A percentile compares a stretch with the other conserved stretches of the same genome.
These are phyloP conservation scores for Dioscorea alata DNA, from an alignment of 106 monocot genomes.

Conservation along the genomic window DNA sequence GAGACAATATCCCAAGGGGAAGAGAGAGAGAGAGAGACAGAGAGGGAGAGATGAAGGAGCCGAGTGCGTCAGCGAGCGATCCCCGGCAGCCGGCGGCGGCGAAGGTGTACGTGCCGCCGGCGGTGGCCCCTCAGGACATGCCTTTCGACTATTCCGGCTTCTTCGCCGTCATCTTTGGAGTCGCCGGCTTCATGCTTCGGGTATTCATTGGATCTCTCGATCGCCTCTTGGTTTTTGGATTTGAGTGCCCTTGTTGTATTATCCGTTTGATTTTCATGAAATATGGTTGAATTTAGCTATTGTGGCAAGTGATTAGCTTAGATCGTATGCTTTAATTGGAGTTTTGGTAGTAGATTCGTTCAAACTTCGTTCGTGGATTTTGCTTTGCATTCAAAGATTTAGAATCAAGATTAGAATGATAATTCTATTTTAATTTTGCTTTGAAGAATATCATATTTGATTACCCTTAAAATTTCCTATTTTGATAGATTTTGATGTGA, in stretches of 20 bases:
- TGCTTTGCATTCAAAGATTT: too few relatives aligned
- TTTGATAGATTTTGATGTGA: too few relatives aligned
- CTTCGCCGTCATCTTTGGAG: conserved; percentile 53
- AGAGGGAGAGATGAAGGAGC: conserved; percentile 30
- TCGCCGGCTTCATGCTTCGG: conserved; percentile 52
- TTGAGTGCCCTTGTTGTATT: neutral
- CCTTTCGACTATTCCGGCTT: conserved; percentile 66
- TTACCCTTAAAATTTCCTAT: too few relatives aligned
- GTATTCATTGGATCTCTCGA: conserved; percentile 11
- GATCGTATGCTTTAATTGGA: neutral
- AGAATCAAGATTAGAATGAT: too few relatives aligned
- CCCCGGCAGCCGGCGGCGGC: conserved; percentile 57
- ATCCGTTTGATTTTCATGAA: neutral
- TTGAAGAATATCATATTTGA: too few relatives aligned
- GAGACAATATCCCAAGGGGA: neutral
- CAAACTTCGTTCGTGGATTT: too few relatives aligned
- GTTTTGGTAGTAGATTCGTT: too few relatives aligned
- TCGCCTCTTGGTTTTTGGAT: neutral
- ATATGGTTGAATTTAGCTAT: neutral
- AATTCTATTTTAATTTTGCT: too few relatives aligned
- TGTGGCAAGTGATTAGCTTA: neutral
- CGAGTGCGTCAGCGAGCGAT: conserved; percentile 34
- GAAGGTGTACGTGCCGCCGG: conserved; percentile 46
- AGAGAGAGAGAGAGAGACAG: neutral
- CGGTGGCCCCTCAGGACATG: conserved; percentile 46